Conservation (phyloP, 1,284 basidiomycete species). For the Ceraceosorus guamensis region DNA sequence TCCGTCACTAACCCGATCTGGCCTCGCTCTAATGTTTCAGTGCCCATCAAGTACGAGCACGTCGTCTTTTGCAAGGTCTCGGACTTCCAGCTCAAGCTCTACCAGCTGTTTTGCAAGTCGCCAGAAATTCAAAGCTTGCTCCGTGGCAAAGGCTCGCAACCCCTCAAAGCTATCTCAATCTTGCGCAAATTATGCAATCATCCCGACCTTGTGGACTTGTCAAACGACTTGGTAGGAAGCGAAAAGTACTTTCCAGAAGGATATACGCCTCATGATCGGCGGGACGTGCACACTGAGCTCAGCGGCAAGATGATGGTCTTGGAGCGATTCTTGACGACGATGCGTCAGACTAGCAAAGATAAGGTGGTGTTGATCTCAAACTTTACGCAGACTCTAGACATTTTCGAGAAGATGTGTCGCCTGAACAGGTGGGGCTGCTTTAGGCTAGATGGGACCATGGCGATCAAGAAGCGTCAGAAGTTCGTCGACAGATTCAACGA, state of each 20-base stretch:
- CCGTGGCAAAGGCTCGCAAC: constrained; percentile 83
- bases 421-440: constrained; percentile 75
- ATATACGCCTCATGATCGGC: constrained; percentile 56
- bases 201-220: constrained; percentile 82
- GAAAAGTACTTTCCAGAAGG: constrained; percentile 77
- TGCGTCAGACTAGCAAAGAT: constrained; percentile 55
- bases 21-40: constrained; percentile 51
- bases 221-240: constrained; percentile 76
- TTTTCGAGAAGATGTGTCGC: constrained; percentile 52
- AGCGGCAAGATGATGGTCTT: constrained; percentile 69
- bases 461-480: constrained; percentile 88
- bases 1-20: background rate
- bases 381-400: constrained; percentile 92
- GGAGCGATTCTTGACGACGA: constrained; percentile 55
- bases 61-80: constrained; percentile 94
- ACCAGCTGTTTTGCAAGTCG: constrained; percentile 86
- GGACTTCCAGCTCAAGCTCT: constrained; percentile 78
- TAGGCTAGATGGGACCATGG: constrained; percentile 88
- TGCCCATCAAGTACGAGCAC: constrained; percentile 98
- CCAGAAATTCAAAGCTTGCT: constrained; percentile 88
- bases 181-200: constrained; percentile 98
- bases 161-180: constrained; percentile 92
- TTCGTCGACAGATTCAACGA: constrained; percentile 96
- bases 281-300: constrained; percentile 31
- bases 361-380: constrained; percentile 99